Evolutionary conservation across 202 grass and related monocot species (phyloP), one percentile per base, ranked within the genome.

Genomic region (Schoenoplectus tabernaemontani): DNA sequence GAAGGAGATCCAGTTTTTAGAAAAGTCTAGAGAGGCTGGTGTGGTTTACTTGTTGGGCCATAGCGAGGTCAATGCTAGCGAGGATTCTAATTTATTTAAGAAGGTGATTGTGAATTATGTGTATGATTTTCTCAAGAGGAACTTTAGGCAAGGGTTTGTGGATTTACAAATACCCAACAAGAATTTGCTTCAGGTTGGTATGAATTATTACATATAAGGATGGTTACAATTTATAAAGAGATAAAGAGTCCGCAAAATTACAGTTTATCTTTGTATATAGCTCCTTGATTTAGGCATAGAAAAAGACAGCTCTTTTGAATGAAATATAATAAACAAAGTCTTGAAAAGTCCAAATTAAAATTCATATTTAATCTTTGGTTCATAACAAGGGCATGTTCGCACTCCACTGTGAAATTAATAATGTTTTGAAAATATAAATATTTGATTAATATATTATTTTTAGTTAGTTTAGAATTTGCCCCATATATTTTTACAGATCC

Each of bases 151-250:
- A 70, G 85, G 84, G 17, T 85, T 85, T 54, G 84, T 65, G 7
- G 84, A 85, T 51, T 80, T 85, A 65, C 84, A 85, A 72, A 85
- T 87, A 71, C 85, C 85, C 34, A 82, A 87, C 85, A 83, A 79
- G 80, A 82, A 87, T 32, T 63, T 87, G 72, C 73, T 87, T 48
- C 71, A 79, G 82, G 85, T 87, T 61, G 80, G 84, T 17, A 85
- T 85, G 84, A 81, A 76, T 34, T 81, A 85, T 72, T 15, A 85
- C 32, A 81, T 85, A 28, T 85, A 17, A 85, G 74, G 37, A 50
- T 80, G 24, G n/a, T n/a, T n/a, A n/a, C n/a, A n/a, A n/a, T 12
- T 79, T 57, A 61, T 9, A 59, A 60, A 60, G n/a, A 34, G 69
- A n/a, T n/a, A 59, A 78, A 41, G 11, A 41, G 17, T 58, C 9